These are phyloP conservation scores for Flaveria floridana DNA, from an alignment of 140 eudicot species.

Conservation along the genomic window DNA sequence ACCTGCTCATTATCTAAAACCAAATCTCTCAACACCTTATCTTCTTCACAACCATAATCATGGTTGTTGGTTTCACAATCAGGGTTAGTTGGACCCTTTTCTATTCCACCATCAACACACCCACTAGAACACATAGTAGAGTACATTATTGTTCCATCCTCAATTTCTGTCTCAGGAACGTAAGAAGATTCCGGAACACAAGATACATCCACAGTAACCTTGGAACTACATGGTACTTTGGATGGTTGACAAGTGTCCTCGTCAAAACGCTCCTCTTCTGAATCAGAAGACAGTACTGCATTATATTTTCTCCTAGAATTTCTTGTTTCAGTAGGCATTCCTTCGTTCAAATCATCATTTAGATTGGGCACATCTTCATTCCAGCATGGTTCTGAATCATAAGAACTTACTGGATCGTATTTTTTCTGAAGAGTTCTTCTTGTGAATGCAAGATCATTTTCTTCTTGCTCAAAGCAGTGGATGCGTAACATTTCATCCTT, in stretches of 20 bases:
- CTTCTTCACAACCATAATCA: constrained; percentile 20
- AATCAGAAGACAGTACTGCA: constrained; percentile 29
- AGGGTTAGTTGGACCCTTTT: constrained; percentile 24
- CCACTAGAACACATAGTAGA: constrained; percentile 50
- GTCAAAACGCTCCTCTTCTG: constrained; percentile 36
- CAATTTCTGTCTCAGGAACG: constrained; percentile 71
- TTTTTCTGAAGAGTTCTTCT: constrained; percentile 52
- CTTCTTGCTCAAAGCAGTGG: constrained; percentile 49
- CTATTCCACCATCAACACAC: constrained; percentile 34
- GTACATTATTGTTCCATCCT: constrained; percentile 39
- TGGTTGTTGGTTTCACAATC: constrained; percentile 25
- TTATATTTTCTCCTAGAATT: constrained; percentile 35
- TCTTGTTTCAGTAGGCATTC: constrained; percentile 27
- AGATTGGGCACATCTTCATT: constrained; percentile 33
- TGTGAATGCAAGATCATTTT: constrained; percentile 44
- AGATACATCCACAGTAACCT: constrained; percentile 45
- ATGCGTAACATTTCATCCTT: constrained; percentile 68
- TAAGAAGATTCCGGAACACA: constrained; percentile 78
- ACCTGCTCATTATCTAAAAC: constrained; percentile 34
- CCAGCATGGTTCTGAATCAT: constrained; percentile 57
- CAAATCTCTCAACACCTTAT: constrained; percentile 26
- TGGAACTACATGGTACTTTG: constrained; percentile 32
- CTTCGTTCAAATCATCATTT: constrained; percentile 29
- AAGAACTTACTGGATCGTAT: constrained; percentile 47
- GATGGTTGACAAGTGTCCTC: constrained; percentile 32